phyloP scores from a whole-genome alignment of 768 basidiomycete species.

The Termitomyces sp. region DNA sequence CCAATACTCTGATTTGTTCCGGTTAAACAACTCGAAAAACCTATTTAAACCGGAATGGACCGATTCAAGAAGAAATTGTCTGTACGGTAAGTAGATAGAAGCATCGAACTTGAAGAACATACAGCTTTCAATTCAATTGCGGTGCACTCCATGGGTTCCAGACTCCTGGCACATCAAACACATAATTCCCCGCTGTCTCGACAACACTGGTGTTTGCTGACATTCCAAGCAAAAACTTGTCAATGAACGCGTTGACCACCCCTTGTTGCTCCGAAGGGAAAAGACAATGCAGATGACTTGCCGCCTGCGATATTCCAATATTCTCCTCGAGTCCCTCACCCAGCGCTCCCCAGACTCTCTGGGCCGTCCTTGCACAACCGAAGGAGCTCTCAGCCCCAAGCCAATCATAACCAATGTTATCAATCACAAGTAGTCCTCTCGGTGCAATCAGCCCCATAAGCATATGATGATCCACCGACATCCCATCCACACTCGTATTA shows the following conservation, averaged over 20 bases:
- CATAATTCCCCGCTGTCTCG: conserved; percentile 32
- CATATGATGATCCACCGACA: conserved; percentile 58
- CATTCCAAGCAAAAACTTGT: conserved; percentile 48
- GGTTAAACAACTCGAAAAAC: too few relatives aligned
- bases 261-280: conserved; percentile 44
- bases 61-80: too few relatives aligned
- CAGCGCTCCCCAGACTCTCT: conserved; percentile 47
- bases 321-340: conserved; percentile 34
- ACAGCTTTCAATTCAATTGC: neutral
- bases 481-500: conserved; percentile 31
- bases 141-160: conserved; percentile 8
- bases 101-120: too few relatives aligned
- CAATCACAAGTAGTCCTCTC: conserved; percentile 46
- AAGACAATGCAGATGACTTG: conserved; percentile 49
- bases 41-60: too few relatives aligned
- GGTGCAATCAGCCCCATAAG: conserved; percentile 54
- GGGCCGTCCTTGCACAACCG: conserved; percentile 48
- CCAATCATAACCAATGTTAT: conserved; percentile 55
- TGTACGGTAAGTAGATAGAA: too few relatives aligned
- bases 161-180: neutral
- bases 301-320: conserved; percentile 49
- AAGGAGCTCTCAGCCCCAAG: conserved; percentile 45
- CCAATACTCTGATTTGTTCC: too few relatives aligned
- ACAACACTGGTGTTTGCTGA: conserved; percentile 42
- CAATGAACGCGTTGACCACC: conserved; percentile 47